Evolutionary conservation across 371 early-diverging fungal species (phyloP), one percentile per base, ranked within the genome.

Genomic region (Haplosporangium sp.): DNA sequence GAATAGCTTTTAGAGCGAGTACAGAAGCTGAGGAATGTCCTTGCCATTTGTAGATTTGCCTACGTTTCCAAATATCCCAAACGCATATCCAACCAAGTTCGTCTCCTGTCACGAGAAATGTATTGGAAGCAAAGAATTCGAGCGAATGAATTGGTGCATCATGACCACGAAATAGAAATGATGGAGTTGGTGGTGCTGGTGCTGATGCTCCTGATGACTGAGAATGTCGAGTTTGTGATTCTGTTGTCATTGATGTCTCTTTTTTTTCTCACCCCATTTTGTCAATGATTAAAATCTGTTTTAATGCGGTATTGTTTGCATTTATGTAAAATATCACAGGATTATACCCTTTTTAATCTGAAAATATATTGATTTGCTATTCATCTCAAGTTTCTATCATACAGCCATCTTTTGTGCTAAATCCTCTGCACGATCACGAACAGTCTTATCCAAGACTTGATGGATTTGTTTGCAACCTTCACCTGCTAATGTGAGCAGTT

Each of bases 391-490:
- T 27, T 27, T 27, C 27, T 38, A 50, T 17, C 61, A 72, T 35
- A 69, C 69, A 45, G 74, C 69, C 75, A 81, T 71, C 66, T 74
- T 81, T 38, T 61, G 40, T 48, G 82, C 82, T 40, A 81, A 60
- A 17, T 81, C 82, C 42, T 81, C 75, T 20, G 75, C 75, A 27
- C 82, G 82, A 19, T 90, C 83, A 65, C 95, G 88, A 53, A 97
- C 90, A 0, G 93, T 91, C 47, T 86, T 79, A 71, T 97, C 97
- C 64, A 98, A 77, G 45, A 92, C 86, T 20, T 82, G 82, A 61
- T 94, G 91, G 44, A 98, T 89, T 72, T 94, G 91, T 78, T 87
- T 86, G 85, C 97, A 95, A 0, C 98, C 98, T 60, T 93, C 91
- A 0, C 88, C 85, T 2, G 97, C 97, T 60, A 96, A 84, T 34